A percentile compares a stretch with the other conserved stretches of the same genome.
phyloP scores from a whole-genome alignment of 768 basidiomycete genomes.

The Basidioascus undulatus region DNA sequence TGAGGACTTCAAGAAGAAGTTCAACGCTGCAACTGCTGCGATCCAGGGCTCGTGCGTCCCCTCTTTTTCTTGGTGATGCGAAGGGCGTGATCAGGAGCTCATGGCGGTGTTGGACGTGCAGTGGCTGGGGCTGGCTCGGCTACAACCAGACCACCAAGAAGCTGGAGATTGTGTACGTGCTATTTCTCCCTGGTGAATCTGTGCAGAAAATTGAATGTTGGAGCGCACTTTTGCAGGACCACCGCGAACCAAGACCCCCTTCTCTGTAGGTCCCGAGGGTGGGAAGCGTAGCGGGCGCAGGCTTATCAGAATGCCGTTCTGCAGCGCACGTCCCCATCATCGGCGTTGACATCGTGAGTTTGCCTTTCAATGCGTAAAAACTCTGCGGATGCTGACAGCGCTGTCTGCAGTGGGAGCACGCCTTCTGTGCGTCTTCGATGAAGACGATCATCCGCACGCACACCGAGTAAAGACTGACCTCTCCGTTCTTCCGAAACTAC shows the following conservation, averaged over 20 bases:
- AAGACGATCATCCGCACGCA: too few species aligned
- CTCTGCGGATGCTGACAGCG: too few species aligned
- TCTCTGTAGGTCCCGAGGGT: constrained; percentile 12
- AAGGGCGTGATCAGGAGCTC: too few species aligned
- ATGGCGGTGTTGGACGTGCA: too few species aligned
- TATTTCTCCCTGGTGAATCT: too few species aligned
- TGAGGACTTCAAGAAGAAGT: constrained; percentile 57
- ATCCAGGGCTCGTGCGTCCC: constrained; percentile 96
- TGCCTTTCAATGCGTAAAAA: too few species aligned
- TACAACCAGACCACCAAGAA: constrained; percentile 34
- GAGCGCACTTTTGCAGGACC: too few species aligned
- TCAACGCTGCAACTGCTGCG: constrained; percentile 68
- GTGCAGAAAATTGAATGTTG: too few species aligned
- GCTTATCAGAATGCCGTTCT: background rate
- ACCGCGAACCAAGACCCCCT: constrained; percentile 89
- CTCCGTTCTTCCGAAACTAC: constrained; percentile 19
- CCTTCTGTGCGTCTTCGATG: too few species aligned
- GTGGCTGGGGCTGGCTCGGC: constrained; percentile 97
- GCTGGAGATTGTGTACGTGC: constrained; percentile 68
- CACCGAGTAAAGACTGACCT: constrained; percentile 30
- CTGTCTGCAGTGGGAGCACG: constrained; percentile 95
- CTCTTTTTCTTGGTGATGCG: too few species aligned
- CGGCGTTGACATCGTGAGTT: constrained; percentile 92
- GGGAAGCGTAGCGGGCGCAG: background rate
- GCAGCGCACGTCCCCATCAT: constrained; percentile 68